Conservation (phyloP, 345 rosid genomes). For the Eucalyptus sideroxylon region DNA sequence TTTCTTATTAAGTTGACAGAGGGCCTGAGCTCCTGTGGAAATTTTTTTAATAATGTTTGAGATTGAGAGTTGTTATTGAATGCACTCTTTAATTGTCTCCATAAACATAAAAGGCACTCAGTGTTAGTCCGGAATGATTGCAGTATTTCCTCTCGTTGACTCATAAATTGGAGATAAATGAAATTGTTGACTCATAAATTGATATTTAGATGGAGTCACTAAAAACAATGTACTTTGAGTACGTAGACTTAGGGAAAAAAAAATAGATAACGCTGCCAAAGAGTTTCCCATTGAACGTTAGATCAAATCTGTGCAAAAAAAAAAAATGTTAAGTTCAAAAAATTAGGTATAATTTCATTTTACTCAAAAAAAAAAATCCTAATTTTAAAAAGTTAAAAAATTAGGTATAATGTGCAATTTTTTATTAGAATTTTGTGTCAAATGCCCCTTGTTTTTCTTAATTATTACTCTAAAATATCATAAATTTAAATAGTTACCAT, state of each 20-base stretch:
- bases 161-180: neutral
- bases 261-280: neutral
- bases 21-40: neutral
- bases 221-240: neutral
- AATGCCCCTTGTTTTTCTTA: no score
- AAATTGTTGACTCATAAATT: neutral
- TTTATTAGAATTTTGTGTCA: no score
- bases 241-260: no score
- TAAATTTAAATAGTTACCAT: no score
- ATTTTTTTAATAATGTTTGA: neutral
- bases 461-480: no score
- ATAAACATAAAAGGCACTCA: no score
- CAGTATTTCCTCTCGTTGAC: neutral
- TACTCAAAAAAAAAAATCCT: neutral
- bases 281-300: neutral
- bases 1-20: neutral
- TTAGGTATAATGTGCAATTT: no score
- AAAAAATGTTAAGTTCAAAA: no score
- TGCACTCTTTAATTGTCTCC: neutral
- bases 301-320: neutral
- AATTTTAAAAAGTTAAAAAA: no score
- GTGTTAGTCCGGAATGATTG: neutral
- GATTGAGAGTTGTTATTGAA: no score
- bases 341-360: neutral
- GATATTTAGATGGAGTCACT: neutral